phyloP scores from a whole-genome alignment of 257 asterid genomes.

The Coffea canephora region DNA sequence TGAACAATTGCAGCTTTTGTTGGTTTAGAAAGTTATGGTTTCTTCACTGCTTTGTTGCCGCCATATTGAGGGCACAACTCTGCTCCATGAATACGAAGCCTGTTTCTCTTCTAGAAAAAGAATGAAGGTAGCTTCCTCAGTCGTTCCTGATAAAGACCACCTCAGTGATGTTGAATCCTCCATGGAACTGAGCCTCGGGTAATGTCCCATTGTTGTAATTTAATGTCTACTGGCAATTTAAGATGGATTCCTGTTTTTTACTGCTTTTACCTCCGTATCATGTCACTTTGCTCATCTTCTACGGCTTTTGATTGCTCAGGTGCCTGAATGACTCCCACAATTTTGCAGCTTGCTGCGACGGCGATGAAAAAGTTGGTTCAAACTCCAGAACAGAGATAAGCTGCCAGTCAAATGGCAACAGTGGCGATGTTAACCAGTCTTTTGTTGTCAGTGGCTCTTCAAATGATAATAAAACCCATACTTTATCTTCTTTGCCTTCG shows the following conservation, averaged over 20 bases:
- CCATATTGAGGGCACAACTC: neutral
- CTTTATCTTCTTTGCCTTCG: constrained; percentile 11
- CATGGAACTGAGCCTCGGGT: constrained; percentile 32
- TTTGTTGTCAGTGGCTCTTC: constrained; percentile 23
- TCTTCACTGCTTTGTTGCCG: neutral
- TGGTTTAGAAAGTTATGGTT: constrained; percentile 1
- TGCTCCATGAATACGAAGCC: neutral
- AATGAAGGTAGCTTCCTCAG: constrained; percentile 14
- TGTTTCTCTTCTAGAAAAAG: constrained; percentile 13
- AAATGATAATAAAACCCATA: constrained; percentile 18
- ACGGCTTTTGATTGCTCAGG: constrained; percentile 12
- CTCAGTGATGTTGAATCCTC: constrained; percentile 16
- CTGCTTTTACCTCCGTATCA: neutral
- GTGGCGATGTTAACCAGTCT: constrained; percentile 12
- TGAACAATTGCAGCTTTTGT: neutral
- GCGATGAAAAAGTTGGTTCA: constrained; percentile 25
- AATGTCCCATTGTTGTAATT: neutral
- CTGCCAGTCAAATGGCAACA: constrained; percentile 28
- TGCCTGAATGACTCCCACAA: constrained; percentile 12
- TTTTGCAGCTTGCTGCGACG: constrained; percentile 16
- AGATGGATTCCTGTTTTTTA: neutral
- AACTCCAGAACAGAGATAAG: constrained; percentile 22
- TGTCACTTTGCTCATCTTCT: neutral
- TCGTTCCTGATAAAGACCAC: constrained; percentile 4
- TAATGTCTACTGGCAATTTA: neutral